These are phyloP conservation scores for Chaetomium fimeti DNA, from an alignment of 495 filamentous ascomycete species.

Conservation along the genomic window DNA sequence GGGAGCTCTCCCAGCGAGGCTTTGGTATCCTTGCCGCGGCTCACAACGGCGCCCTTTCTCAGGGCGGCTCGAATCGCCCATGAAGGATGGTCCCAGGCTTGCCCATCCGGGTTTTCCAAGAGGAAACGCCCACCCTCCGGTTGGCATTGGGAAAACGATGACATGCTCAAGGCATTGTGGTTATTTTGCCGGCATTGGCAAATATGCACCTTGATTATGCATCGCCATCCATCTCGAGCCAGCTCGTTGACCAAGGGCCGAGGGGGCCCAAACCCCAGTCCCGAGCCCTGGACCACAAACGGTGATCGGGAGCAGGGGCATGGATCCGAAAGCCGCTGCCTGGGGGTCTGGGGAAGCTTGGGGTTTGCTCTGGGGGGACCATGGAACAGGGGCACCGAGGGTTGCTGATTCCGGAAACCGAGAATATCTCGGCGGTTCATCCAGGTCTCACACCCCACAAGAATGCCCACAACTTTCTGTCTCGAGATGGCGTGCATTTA, in stretches of 20 bases:
- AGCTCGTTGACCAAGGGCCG: conserved; percentile 4
- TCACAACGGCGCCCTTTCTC: not conserved
- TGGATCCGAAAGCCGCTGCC: conserved; percentile 9
- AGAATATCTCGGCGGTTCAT: not conserved
- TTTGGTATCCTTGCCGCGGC: not conserved
- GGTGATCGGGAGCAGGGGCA: conserved; percentile 14
- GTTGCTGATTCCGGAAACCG: conserved; percentile 5
- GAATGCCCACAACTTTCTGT: not conserved
- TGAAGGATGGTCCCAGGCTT: conserved; percentile 14
- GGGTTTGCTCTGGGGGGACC: not conserved
- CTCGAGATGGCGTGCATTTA: not conserved
- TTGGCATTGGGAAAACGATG: conserved; percentile 29
- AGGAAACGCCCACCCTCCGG: conserved; percentile 23
- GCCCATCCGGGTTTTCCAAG: conserved; percentile 22
- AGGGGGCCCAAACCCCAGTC: conserved; percentile 13
- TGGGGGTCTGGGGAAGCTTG: not conserved
- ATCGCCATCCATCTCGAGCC: conserved; percentile 20
- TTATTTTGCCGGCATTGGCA: conserved; percentile 43
- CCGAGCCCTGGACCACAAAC: conserved; percentile 16
- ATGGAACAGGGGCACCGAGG: not conserved
- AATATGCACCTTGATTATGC: conserved; percentile 41
- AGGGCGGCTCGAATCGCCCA: not conserved
- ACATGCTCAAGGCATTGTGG: conserved; percentile 36
- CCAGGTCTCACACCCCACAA: not conserved
- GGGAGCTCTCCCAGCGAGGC: not conserved